Evolutionary conservation across 2,329 filamentous ascomycete genomes (phyloP), one percentile per base, ranked within the genome.

Genomic region (Sordariomycetes sp.): DNA sequence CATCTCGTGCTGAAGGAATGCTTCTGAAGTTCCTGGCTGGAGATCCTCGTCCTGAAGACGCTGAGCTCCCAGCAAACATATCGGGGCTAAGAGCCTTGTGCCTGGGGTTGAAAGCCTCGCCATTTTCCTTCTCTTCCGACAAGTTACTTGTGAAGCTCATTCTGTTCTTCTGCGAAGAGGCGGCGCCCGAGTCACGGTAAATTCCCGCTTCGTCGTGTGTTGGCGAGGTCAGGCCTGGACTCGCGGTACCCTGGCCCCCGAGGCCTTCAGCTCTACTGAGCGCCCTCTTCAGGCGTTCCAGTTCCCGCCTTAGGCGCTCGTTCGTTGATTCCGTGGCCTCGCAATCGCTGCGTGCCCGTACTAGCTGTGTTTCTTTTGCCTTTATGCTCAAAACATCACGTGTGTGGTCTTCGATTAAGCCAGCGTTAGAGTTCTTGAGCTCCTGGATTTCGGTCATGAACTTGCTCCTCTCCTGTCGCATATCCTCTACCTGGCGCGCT

Each of bases 351-450:
- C 88, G 75, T 9, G 92, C 88, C 29, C 92, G 81, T 8, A 96
- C 90, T 5, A 98, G 72, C 49, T 98, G 92, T 4, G 92, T 96
- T 58, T 98, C 92, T 59, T 98, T 98, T 11, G 92, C 92, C 57
- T 96, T 96, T 63, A 98, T 93, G 46, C 87, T 92, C 27, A 98
- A 69, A 0, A 95, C 86, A 49, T 98, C 90, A 31, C 90, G 75
- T 0, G 92, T 98, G 55, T 96, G 90, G 49, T 96, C 90, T 59
- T 98, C 92, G 40, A 98, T 98, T 21, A 98, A 69, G 42, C 92
- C 83, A 17, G 92, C 92, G 50, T 98, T 98, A 54, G 95, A 86
- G 49, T 94, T 93, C 61, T 95, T 93, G 20, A 98, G 72, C 58
- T 96, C 92, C 46, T 90, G 82, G 27, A 96, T 82, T 55, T 95